Base-by-base conservation (phyloP, 495 filamentous ascomycete species). In the Neurospora africana region DNA sequence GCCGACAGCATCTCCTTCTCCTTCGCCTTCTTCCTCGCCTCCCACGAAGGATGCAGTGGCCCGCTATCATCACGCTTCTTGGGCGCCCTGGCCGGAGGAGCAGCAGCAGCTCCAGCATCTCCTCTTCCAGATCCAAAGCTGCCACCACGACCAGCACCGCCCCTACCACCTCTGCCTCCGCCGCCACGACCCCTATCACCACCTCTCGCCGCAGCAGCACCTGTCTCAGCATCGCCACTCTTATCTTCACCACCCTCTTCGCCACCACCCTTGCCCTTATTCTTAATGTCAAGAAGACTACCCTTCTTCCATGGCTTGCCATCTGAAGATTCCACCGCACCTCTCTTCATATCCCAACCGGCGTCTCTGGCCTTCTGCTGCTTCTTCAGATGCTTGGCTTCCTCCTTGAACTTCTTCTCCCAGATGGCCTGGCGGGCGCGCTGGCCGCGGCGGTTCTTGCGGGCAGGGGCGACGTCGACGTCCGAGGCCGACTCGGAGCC, bases 361-460 rank as follows among this genome's bases (percentile, higher is more conserved):
- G 78, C 74, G 40, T 87, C 83, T 38, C 85, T 76, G 30, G 73
- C 73, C 5, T 40, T 39, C n/a, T 69, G 40, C 15, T 41, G 69
- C 13, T 79, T 70, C 69, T 78, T 68, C 30, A 81, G 43, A 21
- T 79, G 76, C 69, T 81, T 81, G 40, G 84, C 76, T 40, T 83
- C 75, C 37, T 82, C 78, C 68, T 84, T 83, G 76, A 85, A 98
- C 78, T 97, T 98, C 84, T 97, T 95, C 84, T 98, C 95, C 91
- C 91, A 94, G 68, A 98, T 86, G 10, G 89, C 87, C 43, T 92
- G 91, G 15, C 95, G 89, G 9, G 92, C 95, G 70, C 91, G 90
- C 79, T 99, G 95, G 13, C 95, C 95, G 77, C 91, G 89, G 36
- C 95, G 86, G 80, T 99, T 98, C 81, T 95, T 97, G 58, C 84